Percentiles rank a stretch among this genome's conserved stretches.
Evolutionary conservation across 2,329 filamentous ascomycete genomes (phyloP).

Genomic region (Botrytis fragariae): DNA sequence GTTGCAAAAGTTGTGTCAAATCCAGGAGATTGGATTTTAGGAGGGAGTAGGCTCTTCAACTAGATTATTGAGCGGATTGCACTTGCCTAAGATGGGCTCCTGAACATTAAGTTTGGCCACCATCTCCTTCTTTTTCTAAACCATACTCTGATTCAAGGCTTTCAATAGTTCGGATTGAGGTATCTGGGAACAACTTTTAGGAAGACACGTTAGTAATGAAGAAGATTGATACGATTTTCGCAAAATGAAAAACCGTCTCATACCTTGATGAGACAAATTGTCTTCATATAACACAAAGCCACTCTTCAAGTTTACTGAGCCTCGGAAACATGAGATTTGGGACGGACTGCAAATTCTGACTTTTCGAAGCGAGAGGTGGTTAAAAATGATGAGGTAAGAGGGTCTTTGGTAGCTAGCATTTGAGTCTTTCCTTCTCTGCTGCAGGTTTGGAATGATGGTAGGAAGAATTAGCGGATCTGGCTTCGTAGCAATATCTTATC

Average conservation of each 20-base stretch:
- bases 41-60: not conserved
- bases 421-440: not conserved
- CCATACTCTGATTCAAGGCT: not conserved
- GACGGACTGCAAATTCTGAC: not conserved
- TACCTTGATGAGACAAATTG: not conserved
- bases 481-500: not conserved
- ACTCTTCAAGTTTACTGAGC: not conserved
- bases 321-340: not conserved
- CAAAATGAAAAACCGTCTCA: not conserved
- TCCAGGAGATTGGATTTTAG: not conserved
- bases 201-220: not conserved
- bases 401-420: rapidly evolving
- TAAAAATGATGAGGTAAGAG: not conserved
- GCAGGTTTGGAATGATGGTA: rapidly evolving
- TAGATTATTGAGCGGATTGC: not conserved
- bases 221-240: not conserved
- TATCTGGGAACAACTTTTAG: not conserved
- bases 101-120: not conserved
- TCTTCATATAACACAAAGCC: not conserved
- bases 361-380: rapidly evolving
- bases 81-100: not conserved
- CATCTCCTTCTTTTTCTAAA: not conserved
- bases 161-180: not conserved
- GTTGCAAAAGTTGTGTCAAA: not conserved
- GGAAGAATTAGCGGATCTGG: not conserved